Evolutionary conservation across 2,329 filamentous ascomycete species (phyloP).

Genomic region (Aspergillus awamori): DNA sequence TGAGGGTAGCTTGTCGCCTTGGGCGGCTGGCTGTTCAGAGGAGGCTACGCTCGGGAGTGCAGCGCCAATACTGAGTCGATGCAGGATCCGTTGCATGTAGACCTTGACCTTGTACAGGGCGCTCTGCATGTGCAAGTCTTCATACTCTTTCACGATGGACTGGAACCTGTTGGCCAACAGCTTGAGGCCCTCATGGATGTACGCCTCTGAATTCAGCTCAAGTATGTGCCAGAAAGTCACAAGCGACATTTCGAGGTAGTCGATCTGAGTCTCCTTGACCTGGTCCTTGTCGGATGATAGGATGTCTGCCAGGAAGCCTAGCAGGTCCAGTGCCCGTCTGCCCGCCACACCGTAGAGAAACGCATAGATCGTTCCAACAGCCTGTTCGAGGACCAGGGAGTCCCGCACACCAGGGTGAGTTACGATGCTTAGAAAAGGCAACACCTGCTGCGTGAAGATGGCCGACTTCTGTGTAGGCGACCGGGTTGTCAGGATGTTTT

Average conservation of each 20-base stretch:
- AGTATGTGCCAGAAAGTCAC: slow-evolving; percentile 34
- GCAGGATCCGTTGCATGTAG: slow-evolving; percentile 23
- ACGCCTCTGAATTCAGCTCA: slow-evolving; percentile 43
- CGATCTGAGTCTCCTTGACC: neutral
- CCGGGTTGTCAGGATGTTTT: neutral
- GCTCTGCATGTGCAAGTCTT: slow-evolving; percentile 4
- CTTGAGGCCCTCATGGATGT: slow-evolving; percentile 30
- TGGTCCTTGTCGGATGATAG: slow-evolving; percentile 13
- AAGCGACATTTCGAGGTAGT: slow-evolving; percentile 26
- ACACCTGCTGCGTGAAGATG: slow-evolving; percentile 30
- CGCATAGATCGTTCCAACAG: slow-evolving; percentile 49
- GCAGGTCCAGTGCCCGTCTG: slow-evolving; percentile 39
- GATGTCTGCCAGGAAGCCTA: slow-evolving; percentile 31
- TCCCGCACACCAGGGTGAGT: slow-evolving; percentile 45
- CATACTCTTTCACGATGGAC: slow-evolving; percentile 18
- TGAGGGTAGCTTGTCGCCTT: slow-evolving; percentile 4
- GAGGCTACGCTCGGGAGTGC: neutral
- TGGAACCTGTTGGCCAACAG: slow-evolving; percentile 21
- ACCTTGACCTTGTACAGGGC: slow-evolving; percentile 19
- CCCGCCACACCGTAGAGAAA: slow-evolving; percentile 49
- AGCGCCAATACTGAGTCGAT: slow-evolving; percentile 27
- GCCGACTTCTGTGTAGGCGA: slow-evolving; percentile 12
- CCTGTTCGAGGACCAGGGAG: slow-evolving; percentile 47
- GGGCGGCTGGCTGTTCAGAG: neutral
- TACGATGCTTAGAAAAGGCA: slow-evolving; percentile 48